Base-by-base conservation (phyloP, 768 basidiomycete species). In the Neoboletus brunneissimus region DNA sequence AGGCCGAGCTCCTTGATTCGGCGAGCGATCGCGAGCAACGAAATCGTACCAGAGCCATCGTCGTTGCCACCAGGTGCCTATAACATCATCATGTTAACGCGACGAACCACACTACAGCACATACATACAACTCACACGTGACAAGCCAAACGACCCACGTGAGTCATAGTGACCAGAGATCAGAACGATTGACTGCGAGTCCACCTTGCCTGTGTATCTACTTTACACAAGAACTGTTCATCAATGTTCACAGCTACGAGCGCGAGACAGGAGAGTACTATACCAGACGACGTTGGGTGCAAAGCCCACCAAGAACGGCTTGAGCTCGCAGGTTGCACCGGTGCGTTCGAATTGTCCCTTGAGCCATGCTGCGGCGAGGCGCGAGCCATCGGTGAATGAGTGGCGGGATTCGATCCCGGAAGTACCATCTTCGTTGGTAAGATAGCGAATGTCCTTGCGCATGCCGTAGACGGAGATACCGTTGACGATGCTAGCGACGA, bases 91-190 rank as follows among this genome's bases (percentile, higher is more conserved):
- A 5, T 12, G 48, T 63, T 40, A 60, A 0, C 16, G 0, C 27
- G 1, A 13, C 8, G 31, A 48, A 20, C n/a, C 42, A 44, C 16
- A 25, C 34, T 2, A 40, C 1, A 9, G 27, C 27, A 16, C 44
- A 27, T 37, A 15, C 38, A 58, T 37, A 15, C 38, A 58, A 49
- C 64, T 52, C 52, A 72, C 72, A 65, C 83, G 48, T 76, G 82
- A 25, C 79, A 88, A 35, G 83, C 94, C 94, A 67, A 93, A 96
- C 0, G 89, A 89, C 18, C 94, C 94, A 37, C 94, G 87, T 44
- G 89, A 91, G 67, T 97, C 93, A 66, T 95, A 97, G 70, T 96
- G 94, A 2, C 86, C 91, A 54, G 87, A 87, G 50, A 96, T 75
- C 47, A 97, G 76, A 42, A 94, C 82, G 2, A 79, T 85, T 27